phyloP scores from a whole-genome alignment of 495 filamentous ascomycete genomes.

The Penicillium subrubescens region DNA sequence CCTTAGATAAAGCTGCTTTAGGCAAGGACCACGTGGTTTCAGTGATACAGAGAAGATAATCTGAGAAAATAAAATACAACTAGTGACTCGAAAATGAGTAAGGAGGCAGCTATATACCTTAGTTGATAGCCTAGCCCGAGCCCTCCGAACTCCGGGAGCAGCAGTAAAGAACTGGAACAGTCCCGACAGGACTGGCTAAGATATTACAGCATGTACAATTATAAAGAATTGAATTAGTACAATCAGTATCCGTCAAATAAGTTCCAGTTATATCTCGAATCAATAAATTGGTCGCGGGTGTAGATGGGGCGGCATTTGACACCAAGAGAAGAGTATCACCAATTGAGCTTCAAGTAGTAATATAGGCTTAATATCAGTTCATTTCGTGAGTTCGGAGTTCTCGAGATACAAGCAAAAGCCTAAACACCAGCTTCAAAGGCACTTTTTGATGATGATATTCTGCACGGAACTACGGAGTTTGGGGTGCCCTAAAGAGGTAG shows the following conservation, averaged over 20 bases:
- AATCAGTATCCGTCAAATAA: background rate
- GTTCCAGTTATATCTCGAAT: background rate
- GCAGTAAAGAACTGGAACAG: background rate
- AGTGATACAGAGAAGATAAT: background rate
- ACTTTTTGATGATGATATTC: background rate
- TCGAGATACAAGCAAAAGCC: background rate
- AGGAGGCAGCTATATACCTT: background rate
- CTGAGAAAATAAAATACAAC: background rate
- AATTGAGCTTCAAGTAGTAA: background rate
- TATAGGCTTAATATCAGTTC: background rate
- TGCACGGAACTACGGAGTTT: background rate
- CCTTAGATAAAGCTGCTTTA: too few relatives aligned
- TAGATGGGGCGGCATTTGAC: background rate
- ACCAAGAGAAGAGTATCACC: background rate
- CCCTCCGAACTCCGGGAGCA: background rate
- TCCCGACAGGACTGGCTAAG: background rate
- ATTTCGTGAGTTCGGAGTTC: background rate
- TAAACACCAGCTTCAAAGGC: too few relatives aligned
- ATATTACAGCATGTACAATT: background rate
- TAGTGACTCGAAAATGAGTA: background rate
- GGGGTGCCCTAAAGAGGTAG: background rate
- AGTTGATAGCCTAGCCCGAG: background rate
- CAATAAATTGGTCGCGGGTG: background rate
- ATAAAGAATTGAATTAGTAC: background rate
- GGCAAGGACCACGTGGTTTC: background rate